These are phyloP conservation scores for Casuarina equisetifolia DNA, from an alignment of 306 rosid species.

Conservation along the genomic window DNA sequence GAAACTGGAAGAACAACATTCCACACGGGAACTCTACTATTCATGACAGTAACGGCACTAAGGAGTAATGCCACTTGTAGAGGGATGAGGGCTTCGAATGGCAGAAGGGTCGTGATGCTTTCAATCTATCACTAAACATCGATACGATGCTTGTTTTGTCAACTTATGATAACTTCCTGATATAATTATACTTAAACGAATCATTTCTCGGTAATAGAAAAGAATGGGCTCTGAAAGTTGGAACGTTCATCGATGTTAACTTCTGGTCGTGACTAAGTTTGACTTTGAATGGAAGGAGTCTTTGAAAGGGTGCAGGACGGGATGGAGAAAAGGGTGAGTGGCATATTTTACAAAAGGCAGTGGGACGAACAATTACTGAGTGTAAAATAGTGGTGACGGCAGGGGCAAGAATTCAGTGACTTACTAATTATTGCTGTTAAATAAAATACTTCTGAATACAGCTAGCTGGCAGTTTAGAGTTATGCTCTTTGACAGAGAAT, in stretches of 20 bases:
- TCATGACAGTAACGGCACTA: constrained; percentile 3
- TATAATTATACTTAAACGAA: neutral
- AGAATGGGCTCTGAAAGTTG: neutral
- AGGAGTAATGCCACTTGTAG: neutral
- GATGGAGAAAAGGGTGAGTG: neutral
- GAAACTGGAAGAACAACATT: neutral
- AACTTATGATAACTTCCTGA: neutral
- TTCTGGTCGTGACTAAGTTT: neutral
- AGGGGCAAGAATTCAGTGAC: neutral
- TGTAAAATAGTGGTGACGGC: neutral
- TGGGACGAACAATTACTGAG: neutral
- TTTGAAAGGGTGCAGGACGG: neutral
- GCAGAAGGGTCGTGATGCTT: neutral
- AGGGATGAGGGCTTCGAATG: no score
- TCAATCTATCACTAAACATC: constrained; percentile 3
- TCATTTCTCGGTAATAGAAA: neutral
- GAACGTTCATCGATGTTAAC: neutral
- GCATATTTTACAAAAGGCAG: neutral
- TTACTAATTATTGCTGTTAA: neutral
- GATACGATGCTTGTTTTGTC: neutral
- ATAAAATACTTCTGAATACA: neutral
- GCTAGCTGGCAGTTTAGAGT: neutral
- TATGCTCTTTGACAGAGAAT: neutral
- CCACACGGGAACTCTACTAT: constrained; percentile 22
- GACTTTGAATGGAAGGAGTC: neutral